Conservation (phyloP, 2,329 filamentous ascomycete genomes). For the Diaporthe citri region DNA sequence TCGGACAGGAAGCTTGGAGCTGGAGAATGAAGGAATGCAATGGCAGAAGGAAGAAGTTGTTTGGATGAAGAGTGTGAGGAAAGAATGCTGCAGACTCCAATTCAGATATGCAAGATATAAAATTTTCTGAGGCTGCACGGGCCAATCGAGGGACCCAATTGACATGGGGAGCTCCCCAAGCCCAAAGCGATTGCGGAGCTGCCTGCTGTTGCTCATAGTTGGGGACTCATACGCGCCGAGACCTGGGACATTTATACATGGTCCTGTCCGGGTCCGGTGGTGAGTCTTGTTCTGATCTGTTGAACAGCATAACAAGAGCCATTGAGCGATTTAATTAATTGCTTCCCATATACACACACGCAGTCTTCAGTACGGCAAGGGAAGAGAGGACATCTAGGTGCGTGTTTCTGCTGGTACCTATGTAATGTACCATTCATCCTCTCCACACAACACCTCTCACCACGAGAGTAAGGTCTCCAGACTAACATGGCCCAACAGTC, state of each 20-base stretch:
- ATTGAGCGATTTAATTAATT: neutral
- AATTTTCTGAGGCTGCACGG: slow-evolving; percentile 34
- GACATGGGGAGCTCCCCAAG: slow-evolving; percentile 15
- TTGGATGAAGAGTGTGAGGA: neutral
- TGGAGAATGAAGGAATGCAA: neutral
- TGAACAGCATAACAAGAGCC: neutral
- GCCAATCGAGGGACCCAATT: slow-evolving; percentile 26
- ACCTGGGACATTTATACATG: slow-evolving; percentile 1
- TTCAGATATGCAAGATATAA: slow-evolving; percentile 30
- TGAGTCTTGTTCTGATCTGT: slow-evolving; percentile 4
- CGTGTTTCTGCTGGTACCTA: neutral
- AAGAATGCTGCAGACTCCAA: neutral
- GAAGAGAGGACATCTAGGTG: neutral
- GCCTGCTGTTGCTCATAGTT: slow-evolving; percentile 32
- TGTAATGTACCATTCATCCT: neutral
- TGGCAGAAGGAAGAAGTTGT: neutral
- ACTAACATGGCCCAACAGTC: neutral
- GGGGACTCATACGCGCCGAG: neutral
- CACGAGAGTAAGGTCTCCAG: neutral
- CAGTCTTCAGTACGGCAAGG: neutral
- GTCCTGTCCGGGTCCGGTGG: neutral
- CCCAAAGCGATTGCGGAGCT: slow-evolving; percentile 31
- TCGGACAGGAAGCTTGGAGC: neutral
- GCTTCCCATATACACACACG: neutral
- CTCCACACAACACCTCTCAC: neutral